Percentiles rank a stretch among this genome's conserved stretches.
Evolutionary conservation across 2,329 filamentous ascomycete genomes (phyloP).

Genomic region (Dactylella cylindrospora): DNA sequence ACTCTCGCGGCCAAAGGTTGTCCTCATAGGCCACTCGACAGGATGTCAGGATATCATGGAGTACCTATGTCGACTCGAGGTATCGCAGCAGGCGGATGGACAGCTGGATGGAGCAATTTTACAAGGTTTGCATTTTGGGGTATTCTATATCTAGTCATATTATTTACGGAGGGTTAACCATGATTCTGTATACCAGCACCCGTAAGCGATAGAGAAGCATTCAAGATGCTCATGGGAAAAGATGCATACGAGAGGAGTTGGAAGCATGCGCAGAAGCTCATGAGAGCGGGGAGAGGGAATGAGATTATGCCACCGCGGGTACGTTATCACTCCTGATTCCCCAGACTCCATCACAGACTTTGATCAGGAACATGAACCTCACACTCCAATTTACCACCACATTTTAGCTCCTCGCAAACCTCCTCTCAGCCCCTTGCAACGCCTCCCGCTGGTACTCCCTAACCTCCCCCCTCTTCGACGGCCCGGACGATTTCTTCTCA

Average conservation of each 20-base stretch:
- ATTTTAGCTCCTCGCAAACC: constrained; percentile 15
- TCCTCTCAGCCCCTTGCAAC: constrained; percentile 56
- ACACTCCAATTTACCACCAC: background rate
- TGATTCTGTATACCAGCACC: constrained; percentile 8
- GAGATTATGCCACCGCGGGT: constrained; percentile 57
- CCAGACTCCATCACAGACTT: constrained; percentile 46
- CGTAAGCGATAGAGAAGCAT: constrained; percentile 72
- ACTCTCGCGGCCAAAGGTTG: constrained; percentile 57
- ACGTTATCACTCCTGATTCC: constrained; percentile 17
- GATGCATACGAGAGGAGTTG: constrained; percentile 56
- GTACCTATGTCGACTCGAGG: constrained; percentile 55
- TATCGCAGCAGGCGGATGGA: constrained; percentile 51
- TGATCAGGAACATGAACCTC: constrained; percentile 36
- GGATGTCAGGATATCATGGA: constrained; percentile 70
- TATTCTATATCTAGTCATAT: background rate
- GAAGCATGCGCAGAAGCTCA: constrained; percentile 59
- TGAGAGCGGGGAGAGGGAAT: constrained; percentile 59
- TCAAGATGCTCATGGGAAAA: constrained; percentile 56
- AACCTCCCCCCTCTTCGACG: constrained; percentile 60
- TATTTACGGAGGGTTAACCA: too few species aligned
- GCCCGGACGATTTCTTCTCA: constrained; percentile 87
- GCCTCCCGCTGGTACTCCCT: constrained; percentile 63
- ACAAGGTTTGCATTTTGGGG: constrained; percentile 15
- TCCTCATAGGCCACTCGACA: constrained; percentile 69
- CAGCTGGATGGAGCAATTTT: constrained; percentile 33